Percentiles rank a stretch among this genome's conserved stretches.
These are phyloP conservation scores for Ceratocystis papillata DNA, from an alignment of 2,329 filamentous ascomycete genomes.

Conservation along the genomic window DNA sequence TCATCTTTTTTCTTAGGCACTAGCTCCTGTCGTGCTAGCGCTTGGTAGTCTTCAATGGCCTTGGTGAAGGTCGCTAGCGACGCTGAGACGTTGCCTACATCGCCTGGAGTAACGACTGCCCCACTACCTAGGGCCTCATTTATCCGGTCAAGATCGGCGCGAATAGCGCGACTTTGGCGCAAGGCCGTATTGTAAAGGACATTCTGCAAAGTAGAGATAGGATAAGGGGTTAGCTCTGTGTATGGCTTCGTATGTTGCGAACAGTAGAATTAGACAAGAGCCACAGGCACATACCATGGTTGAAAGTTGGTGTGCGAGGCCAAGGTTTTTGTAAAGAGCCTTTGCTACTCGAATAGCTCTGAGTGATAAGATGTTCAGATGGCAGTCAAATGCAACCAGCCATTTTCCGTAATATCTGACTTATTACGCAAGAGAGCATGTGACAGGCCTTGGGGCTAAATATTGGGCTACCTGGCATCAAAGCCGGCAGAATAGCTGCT, in stretches of 20 bases:
- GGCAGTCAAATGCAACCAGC: conserved; percentile 1
- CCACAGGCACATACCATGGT: not conserved
- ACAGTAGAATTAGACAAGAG: not conserved
- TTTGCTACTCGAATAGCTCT: not conserved
- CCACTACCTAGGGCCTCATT: conserved; percentile 48
- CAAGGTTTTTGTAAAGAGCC: not conserved
- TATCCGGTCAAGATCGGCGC: conserved; percentile 63
- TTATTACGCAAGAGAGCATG: not conserved
- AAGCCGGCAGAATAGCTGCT: conserved; percentile 18
- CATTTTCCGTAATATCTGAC: not conserved
- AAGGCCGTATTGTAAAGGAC: conserved; percentile 76
- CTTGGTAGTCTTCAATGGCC: conserved; percentile 84
- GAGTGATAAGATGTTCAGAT: not conserved
- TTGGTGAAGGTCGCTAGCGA: conserved; percentile 72
- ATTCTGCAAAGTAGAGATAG: conserved; percentile 40
- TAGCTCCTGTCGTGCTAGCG: conserved; percentile 75
- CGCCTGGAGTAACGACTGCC: conserved; percentile 47
- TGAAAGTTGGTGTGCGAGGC: not conserved
- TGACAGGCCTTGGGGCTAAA: not conserved
- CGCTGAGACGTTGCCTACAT: conserved; percentile 60
- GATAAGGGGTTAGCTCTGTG: not conserved
- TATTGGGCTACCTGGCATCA: conserved; percentile 20
- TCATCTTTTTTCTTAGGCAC: conserved; percentile 87
- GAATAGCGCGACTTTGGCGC: conserved; percentile 71
- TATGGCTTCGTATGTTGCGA: not conserved